These are phyloP conservation scores for Leptodermis oblonga DNA, from an alignment of 257 asterid species.

Conservation along the genomic window DNA sequence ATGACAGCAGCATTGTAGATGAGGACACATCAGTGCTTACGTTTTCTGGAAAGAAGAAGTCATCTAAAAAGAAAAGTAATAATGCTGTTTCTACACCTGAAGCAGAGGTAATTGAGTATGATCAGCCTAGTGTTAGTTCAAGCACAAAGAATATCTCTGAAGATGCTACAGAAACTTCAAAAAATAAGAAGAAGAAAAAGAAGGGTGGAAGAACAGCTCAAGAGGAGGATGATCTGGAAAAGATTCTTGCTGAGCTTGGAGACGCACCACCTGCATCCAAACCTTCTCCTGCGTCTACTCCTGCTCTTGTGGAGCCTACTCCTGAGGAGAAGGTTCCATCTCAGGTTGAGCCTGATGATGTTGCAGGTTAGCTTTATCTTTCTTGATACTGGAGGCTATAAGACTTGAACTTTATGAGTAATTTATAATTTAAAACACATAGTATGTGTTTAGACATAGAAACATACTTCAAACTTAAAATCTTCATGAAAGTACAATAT, in stretches of 20 bases:
- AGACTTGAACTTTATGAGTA: background rate
- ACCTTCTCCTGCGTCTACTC: constrained; percentile 29
- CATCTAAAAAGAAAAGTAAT: constrained; percentile 65
- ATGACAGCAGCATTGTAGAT: constrained; percentile 37
- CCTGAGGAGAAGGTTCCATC: constrained; percentile 37
- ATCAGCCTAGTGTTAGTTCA: constrained; percentile 17
- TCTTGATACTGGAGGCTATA: background rate
- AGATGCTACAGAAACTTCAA: constrained; percentile 45
- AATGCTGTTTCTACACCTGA: constrained; percentile 32
- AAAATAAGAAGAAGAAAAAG: constrained; percentile 83
- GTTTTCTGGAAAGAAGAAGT: constrained; percentile 83
- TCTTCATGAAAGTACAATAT: background rate
- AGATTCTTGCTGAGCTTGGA: constrained; percentile 80
- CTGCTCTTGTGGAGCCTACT: constrained; percentile 22
- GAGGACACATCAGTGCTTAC: constrained; percentile 40
- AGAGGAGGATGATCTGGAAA: constrained; percentile 80
- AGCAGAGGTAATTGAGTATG: constrained; percentile 29
- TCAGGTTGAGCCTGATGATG: constrained; percentile 51
- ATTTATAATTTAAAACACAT: background rate
- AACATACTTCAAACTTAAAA: background rate
- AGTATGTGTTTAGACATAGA: background rate
- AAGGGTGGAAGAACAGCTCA: constrained; percentile 63
- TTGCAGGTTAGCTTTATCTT: constrained; percentile 24
- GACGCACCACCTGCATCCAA: constrained; percentile 41
- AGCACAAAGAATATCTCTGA: constrained; percentile 33